Conservation (phyloP, 2,329 filamentous ascomycete species). For the Pseudonectria buxi region DNA sequence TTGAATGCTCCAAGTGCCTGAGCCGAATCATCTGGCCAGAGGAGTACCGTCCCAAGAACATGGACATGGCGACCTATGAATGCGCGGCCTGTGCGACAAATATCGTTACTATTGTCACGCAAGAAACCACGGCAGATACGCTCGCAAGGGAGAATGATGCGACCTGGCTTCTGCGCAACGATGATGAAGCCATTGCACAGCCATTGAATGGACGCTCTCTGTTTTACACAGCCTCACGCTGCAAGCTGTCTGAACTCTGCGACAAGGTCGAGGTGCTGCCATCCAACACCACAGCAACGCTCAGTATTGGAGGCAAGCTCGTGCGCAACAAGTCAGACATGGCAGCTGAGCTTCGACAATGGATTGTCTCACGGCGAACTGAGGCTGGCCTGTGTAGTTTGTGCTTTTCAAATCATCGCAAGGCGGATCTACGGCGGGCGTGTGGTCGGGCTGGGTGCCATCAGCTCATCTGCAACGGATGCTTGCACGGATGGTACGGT, state of each 20-base stretch:
- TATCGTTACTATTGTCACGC: slow-evolving; percentile 28
- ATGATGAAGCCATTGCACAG: slow-evolving; percentile 25
- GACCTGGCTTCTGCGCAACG: slow-evolving; percentile 38
- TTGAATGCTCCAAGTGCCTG: slow-evolving; percentile 38
- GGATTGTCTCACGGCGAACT: slow-evolving; percentile 31
- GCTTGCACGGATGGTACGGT: slow-evolving; percentile 39
- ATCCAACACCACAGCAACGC: slow-evolving; percentile 3
- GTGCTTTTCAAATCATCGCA: slow-evolving; percentile 35
- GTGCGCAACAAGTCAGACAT: slow-evolving; percentile 35
- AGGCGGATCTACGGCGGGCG: slow-evolving; percentile 31
- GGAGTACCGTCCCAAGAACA: slow-evolving; percentile 32
- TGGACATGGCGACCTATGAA: slow-evolving; percentile 26
- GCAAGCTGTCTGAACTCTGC: slow-evolving; percentile 27
- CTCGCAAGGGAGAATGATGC: slow-evolving; percentile 35
- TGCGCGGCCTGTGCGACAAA: slow-evolving; percentile 36
- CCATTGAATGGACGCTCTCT: slow-evolving; percentile 35
- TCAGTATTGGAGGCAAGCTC: slow-evolving; percentile 33
- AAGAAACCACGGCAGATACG: slow-evolving; percentile 30
- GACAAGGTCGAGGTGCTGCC: slow-evolving; percentile 32
- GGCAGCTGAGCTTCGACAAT: slow-evolving; percentile 26
- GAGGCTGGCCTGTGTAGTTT: slow-evolving; percentile 37
- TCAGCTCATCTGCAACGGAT: slow-evolving; percentile 36
- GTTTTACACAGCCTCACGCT: slow-evolving; percentile 30
- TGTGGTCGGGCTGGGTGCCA: slow-evolving; percentile 40
- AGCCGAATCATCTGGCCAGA: slow-evolving; percentile 42